Conservation (phyloP, 768 basidiomycete genomes). For the Naganishia friedmannii region DNA sequence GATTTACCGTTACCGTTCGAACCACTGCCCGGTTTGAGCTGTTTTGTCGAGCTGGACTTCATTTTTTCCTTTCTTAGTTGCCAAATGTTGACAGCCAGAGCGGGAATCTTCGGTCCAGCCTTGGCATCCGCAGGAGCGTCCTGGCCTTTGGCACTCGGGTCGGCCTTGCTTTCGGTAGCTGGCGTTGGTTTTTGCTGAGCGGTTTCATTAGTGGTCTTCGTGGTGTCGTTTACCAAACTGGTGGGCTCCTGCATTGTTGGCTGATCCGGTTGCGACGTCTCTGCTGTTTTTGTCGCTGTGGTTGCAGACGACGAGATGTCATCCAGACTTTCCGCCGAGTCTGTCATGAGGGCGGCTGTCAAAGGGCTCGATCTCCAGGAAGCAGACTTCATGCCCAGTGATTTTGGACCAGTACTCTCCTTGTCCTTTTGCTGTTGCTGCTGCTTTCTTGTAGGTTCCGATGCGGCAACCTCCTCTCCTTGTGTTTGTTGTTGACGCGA, state of each 20-base stretch:
- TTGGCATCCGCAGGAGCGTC: background rate
- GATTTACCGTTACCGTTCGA: constrained; percentile 4
- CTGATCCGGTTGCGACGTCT: background rate
- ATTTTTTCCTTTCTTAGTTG: constrained; percentile 37
- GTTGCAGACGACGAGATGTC: background rate
- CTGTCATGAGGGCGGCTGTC: background rate
- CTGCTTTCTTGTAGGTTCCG: constrained; percentile 12
- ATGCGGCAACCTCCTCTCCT: background rate
- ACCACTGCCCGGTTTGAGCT: background rate
- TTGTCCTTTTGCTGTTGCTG: constrained; percentile 24
- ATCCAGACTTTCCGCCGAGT: background rate
- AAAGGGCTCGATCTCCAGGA: constrained; percentile 16
- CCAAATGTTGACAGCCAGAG: constrained; percentile 40
- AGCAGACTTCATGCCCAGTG: constrained; percentile 19
- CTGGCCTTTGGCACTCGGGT: background rate
- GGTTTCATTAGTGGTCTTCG: background rate
- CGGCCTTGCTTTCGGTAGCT: background rate
- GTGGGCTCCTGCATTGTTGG: background rate
- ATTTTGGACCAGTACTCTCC: constrained; percentile 1
- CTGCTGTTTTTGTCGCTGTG: background rate
- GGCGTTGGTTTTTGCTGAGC: background rate
- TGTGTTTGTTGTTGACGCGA: constrained; percentile 2
- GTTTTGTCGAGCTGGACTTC: constrained; percentile 13
- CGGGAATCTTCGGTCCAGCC: background rate
- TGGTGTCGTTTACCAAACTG: background rate